These are phyloP conservation scores for Papilionanthe hybrid DNA, from an alignment of 116 monocot genomes.

Conservation along the genomic window DNA sequence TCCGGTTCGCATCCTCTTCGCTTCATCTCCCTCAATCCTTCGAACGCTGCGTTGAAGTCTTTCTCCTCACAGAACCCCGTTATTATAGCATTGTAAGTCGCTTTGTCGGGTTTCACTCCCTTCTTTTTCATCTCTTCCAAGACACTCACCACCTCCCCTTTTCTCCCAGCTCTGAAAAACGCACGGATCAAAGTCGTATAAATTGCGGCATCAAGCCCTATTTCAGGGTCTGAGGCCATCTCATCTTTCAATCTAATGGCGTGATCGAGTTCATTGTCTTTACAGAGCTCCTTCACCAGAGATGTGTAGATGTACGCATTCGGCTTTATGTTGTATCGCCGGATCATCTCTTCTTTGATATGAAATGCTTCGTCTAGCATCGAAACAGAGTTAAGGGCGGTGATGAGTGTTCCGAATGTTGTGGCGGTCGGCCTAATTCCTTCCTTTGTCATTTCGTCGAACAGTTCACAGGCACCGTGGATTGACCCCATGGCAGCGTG, in stretches of 20 bases:
- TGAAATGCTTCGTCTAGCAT: slow-evolving; percentile 43
- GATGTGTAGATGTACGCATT: slow-evolving; percentile 54
- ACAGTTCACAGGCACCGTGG: slow-evolving; percentile 38
- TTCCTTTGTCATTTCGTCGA: slow-evolving; percentile 60
- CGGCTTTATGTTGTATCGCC: slow-evolving; percentile 33
- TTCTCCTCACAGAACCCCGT: slow-evolving; percentile 61
- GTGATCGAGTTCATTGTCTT: slow-evolving; percentile 24
- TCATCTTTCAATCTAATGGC: slow-evolving; percentile 57
- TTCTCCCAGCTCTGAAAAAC: slow-evolving; percentile 42
- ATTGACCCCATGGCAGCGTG: slow-evolving; percentile 13
- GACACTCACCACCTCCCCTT: slow-evolving; percentile 48
- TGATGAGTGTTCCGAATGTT: slow-evolving; percentile 63
- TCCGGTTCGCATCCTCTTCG: slow-evolving; percentile 42
- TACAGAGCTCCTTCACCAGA: slow-evolving; percentile 61
- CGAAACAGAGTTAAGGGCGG: slow-evolving; percentile 35
- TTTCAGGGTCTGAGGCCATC: slow-evolving; percentile 21
- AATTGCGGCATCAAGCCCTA: slow-evolving; percentile 39
- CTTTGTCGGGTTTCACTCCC: slow-evolving; percentile 37
- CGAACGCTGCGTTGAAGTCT: slow-evolving; percentile 55
- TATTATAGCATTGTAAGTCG: slow-evolving; percentile 71
- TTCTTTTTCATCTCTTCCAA: slow-evolving; percentile 66
- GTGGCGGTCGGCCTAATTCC: slow-evolving; percentile 37
- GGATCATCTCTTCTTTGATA: slow-evolving; percentile 52
- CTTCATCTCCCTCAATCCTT: slow-evolving; percentile 56
- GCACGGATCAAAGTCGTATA: slow-evolving; percentile 59